Conservation (phyloP, 805 yeast genomes). For the Saccharomycopsis sp. region DNA sequence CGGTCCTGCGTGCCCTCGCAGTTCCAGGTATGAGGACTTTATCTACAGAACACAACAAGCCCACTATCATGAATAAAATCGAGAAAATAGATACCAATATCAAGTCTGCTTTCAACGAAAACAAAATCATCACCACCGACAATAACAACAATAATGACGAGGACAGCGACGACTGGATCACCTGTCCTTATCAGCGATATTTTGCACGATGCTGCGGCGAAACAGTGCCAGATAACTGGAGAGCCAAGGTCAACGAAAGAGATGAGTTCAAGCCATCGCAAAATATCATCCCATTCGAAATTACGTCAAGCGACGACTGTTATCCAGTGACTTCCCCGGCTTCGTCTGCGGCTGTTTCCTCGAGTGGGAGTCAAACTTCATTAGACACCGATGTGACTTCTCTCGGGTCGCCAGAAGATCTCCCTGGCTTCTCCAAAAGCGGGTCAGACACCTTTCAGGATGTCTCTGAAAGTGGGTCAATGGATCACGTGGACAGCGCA, state of each 20-base stretch:
- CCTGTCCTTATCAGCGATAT: conserved; percentile 15
- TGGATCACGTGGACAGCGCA: too few relatives aligned
- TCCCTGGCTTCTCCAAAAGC: too few relatives aligned
- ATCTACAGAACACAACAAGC: neutral
- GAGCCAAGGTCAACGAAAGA: neutral
- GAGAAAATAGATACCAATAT: neutral
- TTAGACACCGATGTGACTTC: neutral
- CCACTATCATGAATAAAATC: neutral
- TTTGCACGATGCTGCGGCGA: conserved; percentile 12
- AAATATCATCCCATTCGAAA: too few relatives aligned
- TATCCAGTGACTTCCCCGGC: neutral
- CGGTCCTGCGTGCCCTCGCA: too few relatives aligned
- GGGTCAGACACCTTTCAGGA: too few relatives aligned
- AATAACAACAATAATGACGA: neutral
- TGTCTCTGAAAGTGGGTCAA: too few relatives aligned
- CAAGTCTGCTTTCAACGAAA: neutral
- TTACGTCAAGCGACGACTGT: too few relatives aligned
- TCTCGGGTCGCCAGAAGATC: neutral
- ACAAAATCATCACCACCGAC: neutral
- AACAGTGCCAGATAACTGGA: conserved; percentile 9
- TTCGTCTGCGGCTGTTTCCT: neutral
- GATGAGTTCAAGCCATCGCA: too few relatives aligned
- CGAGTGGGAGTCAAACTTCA: neutral
- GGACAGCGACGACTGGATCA: conserved; percentile 2
- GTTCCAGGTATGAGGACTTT: too few relatives aligned